Percentiles rank a stretch among this genome's conserved stretches.
phyloP scores from a whole-genome alignment of 1,139 yeast genomes.

The Geotrichum histeridarum region DNA sequence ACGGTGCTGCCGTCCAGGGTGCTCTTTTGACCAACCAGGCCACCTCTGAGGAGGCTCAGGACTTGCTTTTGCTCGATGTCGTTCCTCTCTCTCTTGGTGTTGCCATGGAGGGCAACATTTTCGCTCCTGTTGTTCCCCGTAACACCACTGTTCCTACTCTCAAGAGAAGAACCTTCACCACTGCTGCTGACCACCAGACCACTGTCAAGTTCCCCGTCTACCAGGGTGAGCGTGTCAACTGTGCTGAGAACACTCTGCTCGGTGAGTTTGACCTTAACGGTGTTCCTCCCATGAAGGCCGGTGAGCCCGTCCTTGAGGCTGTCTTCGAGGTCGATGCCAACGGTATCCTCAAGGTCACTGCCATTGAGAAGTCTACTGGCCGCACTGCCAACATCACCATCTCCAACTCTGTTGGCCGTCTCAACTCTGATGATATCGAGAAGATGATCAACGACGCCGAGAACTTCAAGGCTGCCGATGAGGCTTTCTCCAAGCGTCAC shows the following conservation, averaged over 20 bases:
- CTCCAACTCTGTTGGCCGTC: slow-evolving; percentile 99
- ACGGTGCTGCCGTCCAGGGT: slow-evolving; percentile 99
- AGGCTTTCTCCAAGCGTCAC: slow-evolving; percentile 98
- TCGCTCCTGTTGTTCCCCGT: slow-evolving; percentile 99
- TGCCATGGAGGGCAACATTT: slow-evolving; percentile 99
- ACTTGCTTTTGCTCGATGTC: slow-evolving; percentile 94
- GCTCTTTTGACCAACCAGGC: slow-evolving; percentile 98
- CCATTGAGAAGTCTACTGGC: slow-evolving; percentile 98
- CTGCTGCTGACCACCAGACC: slow-evolving; percentile 99
- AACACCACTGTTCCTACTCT: slow-evolving; percentile 99
- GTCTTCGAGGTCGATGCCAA: slow-evolving; percentile 99
- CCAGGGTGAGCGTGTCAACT: slow-evolving; percentile 99
- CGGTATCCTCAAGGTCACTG: slow-evolving; percentile 99
- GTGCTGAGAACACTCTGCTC: slow-evolving; percentile 96
- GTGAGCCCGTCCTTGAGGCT: slow-evolving; percentile 99
- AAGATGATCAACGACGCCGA: slow-evolving; percentile 98
- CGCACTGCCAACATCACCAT: slow-evolving; percentile 99
- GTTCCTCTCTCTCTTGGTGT: slow-evolving; percentile 99
- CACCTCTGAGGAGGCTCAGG: slow-evolving; percentile 95
- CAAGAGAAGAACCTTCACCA: slow-evolving; percentile 99
- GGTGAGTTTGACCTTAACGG: slow-evolving; percentile 99
- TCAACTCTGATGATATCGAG: slow-evolving; percentile 94
- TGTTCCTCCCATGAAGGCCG: slow-evolving; percentile 98
- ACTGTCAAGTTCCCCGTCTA: slow-evolving; percentile 99
- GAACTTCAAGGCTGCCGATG: slow-evolving; percentile 97